phyloP scores from a whole-genome alignment of 306 rosid genomes.

The Trifolium pratense region DNA sequence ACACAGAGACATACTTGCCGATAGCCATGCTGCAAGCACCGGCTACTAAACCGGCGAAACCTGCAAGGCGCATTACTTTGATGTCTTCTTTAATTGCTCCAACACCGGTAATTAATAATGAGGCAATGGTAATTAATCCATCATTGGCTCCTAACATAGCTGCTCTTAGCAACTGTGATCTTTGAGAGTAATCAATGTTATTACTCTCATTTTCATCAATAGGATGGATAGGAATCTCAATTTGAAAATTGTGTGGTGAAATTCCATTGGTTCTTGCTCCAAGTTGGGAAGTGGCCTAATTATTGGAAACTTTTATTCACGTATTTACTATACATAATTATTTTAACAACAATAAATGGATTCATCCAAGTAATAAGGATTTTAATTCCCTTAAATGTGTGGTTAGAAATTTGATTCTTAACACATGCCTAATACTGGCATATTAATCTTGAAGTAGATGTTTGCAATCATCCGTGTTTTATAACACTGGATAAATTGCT shows the following conservation, averaged over 20 bases:
- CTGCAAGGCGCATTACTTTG: constrained; percentile 62
- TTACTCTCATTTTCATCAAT: constrained; percentile 29
- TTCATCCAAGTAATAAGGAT: too few relatives aligned
- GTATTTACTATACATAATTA: too few relatives aligned
- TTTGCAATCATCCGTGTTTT: too few relatives aligned
- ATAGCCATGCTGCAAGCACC: constrained; percentile 87
- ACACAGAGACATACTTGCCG: constrained; percentile 79
- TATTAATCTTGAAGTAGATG: too few relatives aligned
- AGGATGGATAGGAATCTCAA: constrained; percentile 49
- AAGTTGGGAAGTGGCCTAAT: too few relatives aligned
- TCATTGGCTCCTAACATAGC: constrained; percentile 77
- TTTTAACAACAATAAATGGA: too few relatives aligned
- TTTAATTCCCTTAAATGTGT: too few relatives aligned
- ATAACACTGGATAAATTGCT: too few relatives aligned
- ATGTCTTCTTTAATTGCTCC: constrained; percentile 66
- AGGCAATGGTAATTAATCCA: constrained; percentile 68
- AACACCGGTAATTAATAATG: constrained; percentile 74
- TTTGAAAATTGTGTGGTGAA: constrained; percentile 44
- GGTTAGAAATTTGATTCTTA: too few relatives aligned
- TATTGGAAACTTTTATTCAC: too few relatives aligned
- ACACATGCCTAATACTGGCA: too few relatives aligned
- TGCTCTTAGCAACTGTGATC: constrained; percentile 76
- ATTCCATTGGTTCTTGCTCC: constrained; percentile 31
- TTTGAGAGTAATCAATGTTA: constrained; percentile 50
- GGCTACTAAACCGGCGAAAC: constrained; percentile 75